Conservation (phyloP, 768 basidiomycete species). For the Tubosaeta brunneosetosa region DNA sequence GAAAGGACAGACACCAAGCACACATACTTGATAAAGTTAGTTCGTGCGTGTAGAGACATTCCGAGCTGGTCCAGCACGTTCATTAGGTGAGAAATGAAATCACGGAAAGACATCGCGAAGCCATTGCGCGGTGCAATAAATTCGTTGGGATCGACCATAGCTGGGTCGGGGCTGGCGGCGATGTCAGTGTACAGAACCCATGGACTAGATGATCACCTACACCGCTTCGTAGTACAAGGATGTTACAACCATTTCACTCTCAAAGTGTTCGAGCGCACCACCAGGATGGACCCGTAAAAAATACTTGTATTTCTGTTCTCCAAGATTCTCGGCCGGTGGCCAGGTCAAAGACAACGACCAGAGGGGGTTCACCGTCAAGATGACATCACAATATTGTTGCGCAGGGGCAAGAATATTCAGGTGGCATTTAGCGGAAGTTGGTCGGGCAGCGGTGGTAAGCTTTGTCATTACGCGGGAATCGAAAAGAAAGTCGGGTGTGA, state of each 20-base stretch:
- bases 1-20: neutral
- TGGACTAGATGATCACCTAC: slow-evolving; percentile 39
- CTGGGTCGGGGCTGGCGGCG: slow-evolving; percentile 63
- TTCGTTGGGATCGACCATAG: slow-evolving; percentile 71
- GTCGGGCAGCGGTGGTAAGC: slow-evolving; percentile 69
- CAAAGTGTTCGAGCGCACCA: slow-evolving; percentile 83
- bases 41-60: slow-evolving; percentile 76
- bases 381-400: slow-evolving; percentile 77
- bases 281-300: slow-evolving; percentile 81
- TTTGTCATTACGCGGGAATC: slow-evolving; percentile 76
- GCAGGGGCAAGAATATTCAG: slow-evolving; percentile 69
- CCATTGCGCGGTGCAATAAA: slow-evolving; percentile 80
- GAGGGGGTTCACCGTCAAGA: slow-evolving; percentile 61
- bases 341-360: slow-evolving; percentile 77
- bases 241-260: slow-evolving; percentile 74
- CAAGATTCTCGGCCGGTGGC: slow-evolving; percentile 69
- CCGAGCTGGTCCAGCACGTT: slow-evolving; percentile 82
- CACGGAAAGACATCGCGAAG: slow-evolving; percentile 77
- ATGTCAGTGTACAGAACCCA: neutral
- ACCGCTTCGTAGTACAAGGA: slow-evolving; percentile 82
- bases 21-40: slow-evolving; percentile 73
- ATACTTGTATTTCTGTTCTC: slow-evolving; percentile 73
- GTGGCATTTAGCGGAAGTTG: slow-evolving; percentile 70
- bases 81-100: slow-evolving; percentile 78
- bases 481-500: slow-evolving; percentile 64